phyloP scores from a whole-genome alignment of 2,329 filamentous ascomycete species.

The Colletotrichum theobromicola region DNA sequence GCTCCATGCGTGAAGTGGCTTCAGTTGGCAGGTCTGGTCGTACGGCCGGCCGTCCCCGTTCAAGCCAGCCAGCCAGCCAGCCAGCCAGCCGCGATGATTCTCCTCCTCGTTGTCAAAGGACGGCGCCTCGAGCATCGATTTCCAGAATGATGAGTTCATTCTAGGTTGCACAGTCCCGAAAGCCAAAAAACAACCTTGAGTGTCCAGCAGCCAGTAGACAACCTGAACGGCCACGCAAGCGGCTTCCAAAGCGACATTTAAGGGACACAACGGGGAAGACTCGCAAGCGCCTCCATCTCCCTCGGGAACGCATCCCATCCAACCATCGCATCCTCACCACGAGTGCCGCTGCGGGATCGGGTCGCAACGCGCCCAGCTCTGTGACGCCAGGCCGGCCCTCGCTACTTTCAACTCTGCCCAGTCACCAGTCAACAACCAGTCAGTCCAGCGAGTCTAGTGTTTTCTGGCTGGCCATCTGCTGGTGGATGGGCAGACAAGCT shows the following conservation, averaged over 20 bases:
- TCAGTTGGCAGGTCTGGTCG: constrained; percentile 13
- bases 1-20: background rate
- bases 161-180: background rate
- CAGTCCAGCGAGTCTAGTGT: background rate
- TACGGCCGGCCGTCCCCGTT: background rate
- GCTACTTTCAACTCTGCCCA: background rate
- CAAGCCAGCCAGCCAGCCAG: background rate
- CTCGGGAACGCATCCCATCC: background rate
- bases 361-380: constrained; percentile 10
- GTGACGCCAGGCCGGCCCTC: background rate
- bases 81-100: background rate
- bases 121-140: background rate
- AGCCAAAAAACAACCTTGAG: background rate
- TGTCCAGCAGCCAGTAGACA: background rate
- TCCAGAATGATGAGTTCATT: background rate
- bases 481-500: constrained; percentile 6
- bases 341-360: constrained; percentile 10
- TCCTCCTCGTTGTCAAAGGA: background rate
- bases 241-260: background rate
- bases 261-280: background rate
- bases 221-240: background rate
- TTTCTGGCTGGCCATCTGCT: background rate
- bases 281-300: constrained; percentile 9
- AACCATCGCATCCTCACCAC: background rate
- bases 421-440: background rate